Conservation (phyloP, 805 yeast species). For the Hanseniaspora jakobsenii region DNA sequence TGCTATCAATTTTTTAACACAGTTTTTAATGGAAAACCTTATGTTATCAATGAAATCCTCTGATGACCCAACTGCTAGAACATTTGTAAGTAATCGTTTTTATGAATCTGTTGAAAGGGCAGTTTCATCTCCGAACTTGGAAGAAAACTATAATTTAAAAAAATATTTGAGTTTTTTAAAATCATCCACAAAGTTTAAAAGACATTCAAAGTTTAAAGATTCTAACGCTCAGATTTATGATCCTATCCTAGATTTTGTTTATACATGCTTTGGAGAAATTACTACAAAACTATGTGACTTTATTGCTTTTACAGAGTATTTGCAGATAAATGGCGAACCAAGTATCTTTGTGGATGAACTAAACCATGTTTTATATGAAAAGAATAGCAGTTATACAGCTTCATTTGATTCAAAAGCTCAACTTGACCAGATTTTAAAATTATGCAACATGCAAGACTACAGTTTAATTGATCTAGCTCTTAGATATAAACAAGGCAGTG, state of each 20-base stretch:
- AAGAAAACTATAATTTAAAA: background rate
- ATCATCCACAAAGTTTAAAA: background rate
- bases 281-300: background rate
- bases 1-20: slow-evolving; percentile 5
- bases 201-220: background rate
- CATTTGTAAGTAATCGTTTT: background rate
- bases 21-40: slow-evolving; percentile 7
- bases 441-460: no score
- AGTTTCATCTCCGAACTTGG: background rate
- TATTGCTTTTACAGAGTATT: background rate
- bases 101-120: background rate
- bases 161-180: slow-evolving; percentile 8
- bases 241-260: slow-evolving; percentile 5
- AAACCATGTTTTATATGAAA: no score
- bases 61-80: slow-evolving; percentile 1
- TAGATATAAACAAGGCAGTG: no score
- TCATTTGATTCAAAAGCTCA: no score
- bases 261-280: background rate
- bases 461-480: no score
- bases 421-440: no score
- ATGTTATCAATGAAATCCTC: background rate
- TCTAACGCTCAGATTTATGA: background rate
- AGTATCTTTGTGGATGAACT: no score
- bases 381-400: no score
- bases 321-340: background rate